These are phyloP conservation scores for Pythium dissotocum DNA, from an alignment of 352 stramenopile species.

Conservation along the genomic window DNA sequence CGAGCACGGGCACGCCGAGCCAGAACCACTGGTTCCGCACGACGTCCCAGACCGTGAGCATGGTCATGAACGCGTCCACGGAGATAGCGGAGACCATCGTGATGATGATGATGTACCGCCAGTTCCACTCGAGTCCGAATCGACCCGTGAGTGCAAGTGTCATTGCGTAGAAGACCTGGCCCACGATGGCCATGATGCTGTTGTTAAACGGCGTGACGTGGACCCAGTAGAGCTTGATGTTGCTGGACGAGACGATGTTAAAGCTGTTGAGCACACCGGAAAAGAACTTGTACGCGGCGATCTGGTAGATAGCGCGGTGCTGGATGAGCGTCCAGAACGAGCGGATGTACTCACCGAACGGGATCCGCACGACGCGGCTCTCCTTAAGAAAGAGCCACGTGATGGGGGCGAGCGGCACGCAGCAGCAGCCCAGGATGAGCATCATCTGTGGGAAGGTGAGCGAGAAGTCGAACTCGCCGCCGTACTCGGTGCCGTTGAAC, in stretches of 20 bases:
- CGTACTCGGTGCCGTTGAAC: constrained; percentile 32
- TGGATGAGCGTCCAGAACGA: constrained; percentile 33
- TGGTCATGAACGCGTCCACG: constrained; percentile 28
- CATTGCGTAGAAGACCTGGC: constrained; percentile 9
- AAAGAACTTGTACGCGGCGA: constrained; percentile 32
- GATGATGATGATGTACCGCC: constrained; percentile 18
- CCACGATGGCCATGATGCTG: constrained; percentile 22
- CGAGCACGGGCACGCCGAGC: constrained; percentile 19
- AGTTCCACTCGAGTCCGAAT: constrained; percentile 31
- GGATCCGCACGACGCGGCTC: constrained; percentile 8
- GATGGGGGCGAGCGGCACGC: constrained; percentile 25
- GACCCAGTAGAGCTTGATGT: constrained; percentile 28
- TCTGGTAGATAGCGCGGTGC: constrained; percentile 31
- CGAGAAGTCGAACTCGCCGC: constrained; percentile 30
- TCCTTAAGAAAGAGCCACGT: constrained; percentile 38
- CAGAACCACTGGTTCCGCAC: constrained; percentile 30
- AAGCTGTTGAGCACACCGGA: constrained; percentile 29
- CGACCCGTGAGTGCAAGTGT: constrained; percentile 23
- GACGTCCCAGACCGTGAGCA: constrained; percentile 33
- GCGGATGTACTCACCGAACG: constrained; percentile 26
- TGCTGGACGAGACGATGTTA: constrained; percentile 19
- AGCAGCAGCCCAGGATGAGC: constrained; percentile 19
- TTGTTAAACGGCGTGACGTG: constrained; percentile 27
- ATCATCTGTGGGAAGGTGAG: constrained; percentile 27
- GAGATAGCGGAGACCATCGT: constrained; percentile 20